Conservation (phyloP, 495 filamentous ascomycete species). For the Aspergillus egyptiacus region DNA sequence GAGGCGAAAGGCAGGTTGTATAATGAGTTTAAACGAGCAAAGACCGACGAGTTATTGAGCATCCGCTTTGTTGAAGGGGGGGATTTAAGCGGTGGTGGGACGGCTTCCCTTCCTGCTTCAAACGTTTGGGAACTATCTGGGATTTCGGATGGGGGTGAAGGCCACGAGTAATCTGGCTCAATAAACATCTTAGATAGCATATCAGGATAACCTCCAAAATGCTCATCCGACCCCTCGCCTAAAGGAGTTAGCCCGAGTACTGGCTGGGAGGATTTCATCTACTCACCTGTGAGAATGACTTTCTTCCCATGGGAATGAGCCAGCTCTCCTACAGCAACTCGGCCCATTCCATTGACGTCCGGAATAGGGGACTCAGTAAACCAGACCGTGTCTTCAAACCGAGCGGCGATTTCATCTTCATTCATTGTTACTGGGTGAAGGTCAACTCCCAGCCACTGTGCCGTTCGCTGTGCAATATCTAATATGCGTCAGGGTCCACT, state of each 20-base stretch:
- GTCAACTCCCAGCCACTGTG: slow-evolving; percentile 44
- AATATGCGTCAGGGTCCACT: background rate
- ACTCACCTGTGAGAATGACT: slow-evolving; percentile 39
- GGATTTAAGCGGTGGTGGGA: background rate
- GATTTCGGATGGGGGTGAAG: slow-evolving; percentile 8
- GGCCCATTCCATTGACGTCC: slow-evolving; percentile 45
- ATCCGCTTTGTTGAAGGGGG: slow-evolving; percentile 12
- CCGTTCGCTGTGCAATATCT: slow-evolving; percentile 46
- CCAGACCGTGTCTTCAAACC: slow-evolving; percentile 46
- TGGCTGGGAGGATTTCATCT: background rate
- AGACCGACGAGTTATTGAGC: slow-evolving; percentile 12
- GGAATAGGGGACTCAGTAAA: slow-evolving; percentile 40
- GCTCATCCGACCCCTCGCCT: slow-evolving; percentile 50
- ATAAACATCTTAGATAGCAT: slow-evolving; percentile 37
- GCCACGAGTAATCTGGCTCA: slow-evolving; percentile 38
- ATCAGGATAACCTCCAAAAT: slow-evolving; percentile 45
- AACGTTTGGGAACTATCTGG: slow-evolving; percentile 9
- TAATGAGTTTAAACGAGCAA: slow-evolving; percentile 3
- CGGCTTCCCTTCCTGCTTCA: slow-evolving; percentile 6
- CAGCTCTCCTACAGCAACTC: slow-evolving; percentile 38
- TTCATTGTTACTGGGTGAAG: slow-evolving; percentile 38
- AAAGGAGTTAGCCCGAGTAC: background rate
- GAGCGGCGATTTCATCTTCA: slow-evolving; percentile 38
- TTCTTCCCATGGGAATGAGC: slow-evolving; percentile 40
- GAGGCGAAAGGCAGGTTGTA: slow-evolving; percentile 11